These are phyloP conservation scores for Phytophthora crassamura DNA, from an alignment of 352 stramenopile genomes.

Conservation along the genomic window DNA sequence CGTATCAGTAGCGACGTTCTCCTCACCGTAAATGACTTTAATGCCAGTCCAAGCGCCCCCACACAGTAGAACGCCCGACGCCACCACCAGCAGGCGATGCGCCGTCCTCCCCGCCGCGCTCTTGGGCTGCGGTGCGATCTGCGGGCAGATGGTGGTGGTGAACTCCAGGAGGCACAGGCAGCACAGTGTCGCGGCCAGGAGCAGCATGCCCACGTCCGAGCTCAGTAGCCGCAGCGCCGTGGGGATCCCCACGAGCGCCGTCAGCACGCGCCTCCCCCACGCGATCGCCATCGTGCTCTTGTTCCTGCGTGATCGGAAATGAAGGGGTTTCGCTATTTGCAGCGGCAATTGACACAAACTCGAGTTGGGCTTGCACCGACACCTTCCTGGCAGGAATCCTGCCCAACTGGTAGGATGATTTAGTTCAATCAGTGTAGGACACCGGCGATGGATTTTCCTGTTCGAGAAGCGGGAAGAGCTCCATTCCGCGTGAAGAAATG, in stretches of 20 bases:
- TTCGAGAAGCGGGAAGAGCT: neutral
- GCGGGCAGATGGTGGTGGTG: slow-evolving; percentile 49
- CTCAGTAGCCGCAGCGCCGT: slow-evolving; percentile 61
- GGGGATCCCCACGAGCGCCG: slow-evolving; percentile 65
- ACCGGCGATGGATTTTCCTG: neutral
- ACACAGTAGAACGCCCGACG: slow-evolving; percentile 35
- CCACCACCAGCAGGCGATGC: slow-evolving; percentile 41
- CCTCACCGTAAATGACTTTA: slow-evolving; percentile 42
- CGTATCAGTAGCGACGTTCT: neutral
- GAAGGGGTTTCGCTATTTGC: slow-evolving; percentile 13
- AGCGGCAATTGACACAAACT: neutral
- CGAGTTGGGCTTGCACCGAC: neutral
- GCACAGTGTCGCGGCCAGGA: slow-evolving; percentile 58
- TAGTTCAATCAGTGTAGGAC: too few species aligned
- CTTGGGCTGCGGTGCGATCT: slow-evolving; percentile 43
- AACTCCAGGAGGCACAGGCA: slow-evolving; percentile 69
- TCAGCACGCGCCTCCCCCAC: slow-evolving; percentile 64
- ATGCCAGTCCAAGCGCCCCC: slow-evolving; percentile 44
- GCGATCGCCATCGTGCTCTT: slow-evolving; percentile 43
- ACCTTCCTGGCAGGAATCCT: neutral
- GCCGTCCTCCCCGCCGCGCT: slow-evolving; percentile 4
- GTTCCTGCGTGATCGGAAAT: slow-evolving; percentile 22
- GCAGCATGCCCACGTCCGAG: slow-evolving; percentile 55
- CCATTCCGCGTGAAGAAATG: neutral
- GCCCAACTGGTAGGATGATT: too few species aligned